Evolutionary conservation across 1,284 basidiomycete species (phyloP), one percentile per base, ranked within the genome.

Genomic region (Malassezia restricta): DNA sequence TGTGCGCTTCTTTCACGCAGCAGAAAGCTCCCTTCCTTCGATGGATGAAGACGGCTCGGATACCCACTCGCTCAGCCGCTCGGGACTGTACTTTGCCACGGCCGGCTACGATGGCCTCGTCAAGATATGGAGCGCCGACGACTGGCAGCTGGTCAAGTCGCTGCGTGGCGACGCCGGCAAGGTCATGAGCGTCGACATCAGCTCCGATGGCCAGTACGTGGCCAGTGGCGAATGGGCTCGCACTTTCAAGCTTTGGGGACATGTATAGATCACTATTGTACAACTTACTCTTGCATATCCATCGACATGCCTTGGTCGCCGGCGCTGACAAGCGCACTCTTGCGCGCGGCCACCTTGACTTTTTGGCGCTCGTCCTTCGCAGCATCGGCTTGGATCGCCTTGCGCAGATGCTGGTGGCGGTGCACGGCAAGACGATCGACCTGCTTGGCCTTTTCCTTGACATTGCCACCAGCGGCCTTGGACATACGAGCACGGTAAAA

Each of bases 81-180:
- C 58, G 2, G 94, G 94, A 0, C 76, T 94, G 49, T 96, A 91
- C 77, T 82, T 99, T 54, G 89, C 87, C 5, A 90, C 87, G 55
- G 80, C 86, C 1, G 92, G 92, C 1, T 98, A 96, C 74, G 94
- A 99, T 72, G 88, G 89, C 1, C 81, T 86, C 54, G 88, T 98
- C 61, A 89, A 94, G 71, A 71, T 98, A 42, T 99, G 94, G 94
- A 88, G 85, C 61, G 88, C 92, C 27, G 94, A 98, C 73, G 94
- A 98, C 71, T 99, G 94, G 92, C 87, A 89, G 66, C 77, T 92
- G 32, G 78, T 95, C 42, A 80, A 84, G 57, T 86, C 86, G 43
- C 78, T 99, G 56, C 83, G 86, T 31, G 91, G 89, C 12, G 92
- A 96, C 71, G 85, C 86, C 6, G 90, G 90, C 32, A 96, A 96